Evolutionary conservation across 2,329 filamentous ascomycete genomes (phyloP), one percentile per base, ranked within the genome.

Genomic region (Albifimbria verrucaria): DNA sequence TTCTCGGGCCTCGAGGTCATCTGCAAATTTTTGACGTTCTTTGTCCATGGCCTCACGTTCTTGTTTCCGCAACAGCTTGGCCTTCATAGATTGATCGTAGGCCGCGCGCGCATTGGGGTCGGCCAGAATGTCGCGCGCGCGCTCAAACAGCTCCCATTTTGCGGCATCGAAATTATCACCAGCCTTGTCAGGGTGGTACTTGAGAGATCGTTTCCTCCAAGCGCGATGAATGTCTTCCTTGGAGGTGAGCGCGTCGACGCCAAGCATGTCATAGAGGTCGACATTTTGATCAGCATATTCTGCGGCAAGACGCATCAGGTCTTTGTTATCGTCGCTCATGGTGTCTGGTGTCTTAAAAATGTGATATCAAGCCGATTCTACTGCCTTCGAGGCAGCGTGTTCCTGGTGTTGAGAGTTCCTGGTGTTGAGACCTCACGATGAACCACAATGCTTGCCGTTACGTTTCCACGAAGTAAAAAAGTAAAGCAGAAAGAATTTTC

Each of bases 141-240:
- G 88, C 65, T 92, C 89, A 53, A 96, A 85, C 1, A 89, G 78
- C 70, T 96, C 89, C 77, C 95, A 97, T 64, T 89, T 89, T 52
- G 87, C 86, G 45, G 90, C 80, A 60, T 94, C 90, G 62, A 88
- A 90, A 36, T 80, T 75, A 50, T 82, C 84, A 57, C 86, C 83
- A 52, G 92, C 86, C 74, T 97, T 96, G 79, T 97, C 93, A 1
- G 93, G 93, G 70, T 97, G 93, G 76, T 92, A 91, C 65, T 90
- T 91, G n/a, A 96, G 78, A 3, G 91, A 91, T 25, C 87, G 86
- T 63, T 90, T 89, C 54, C 91, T 85, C 78, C 93, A 97, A 44
- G 90, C 91, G 60, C 88, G 86, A 58, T 90, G 87, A 63, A 96
- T 87, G 57, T 92, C 88, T n/a, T 83, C 74, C 52, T 88, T 86